Base-by-base conservation (phyloP, 1,284 basidiomycete species). In the Afroboletus lepidellus region DNA sequence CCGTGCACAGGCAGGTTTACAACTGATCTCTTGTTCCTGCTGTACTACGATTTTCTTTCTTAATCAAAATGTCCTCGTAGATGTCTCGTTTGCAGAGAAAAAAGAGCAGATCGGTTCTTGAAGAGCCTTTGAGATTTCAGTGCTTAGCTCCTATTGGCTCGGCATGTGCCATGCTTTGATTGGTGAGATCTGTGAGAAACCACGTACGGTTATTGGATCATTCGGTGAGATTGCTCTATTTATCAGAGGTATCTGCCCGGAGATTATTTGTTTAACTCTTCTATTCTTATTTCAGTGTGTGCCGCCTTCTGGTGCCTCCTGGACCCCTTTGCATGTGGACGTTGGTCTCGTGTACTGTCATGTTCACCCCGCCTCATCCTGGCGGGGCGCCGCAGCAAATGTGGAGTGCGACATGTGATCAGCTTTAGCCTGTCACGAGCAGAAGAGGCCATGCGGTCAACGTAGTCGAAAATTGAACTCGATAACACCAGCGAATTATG, bases 1-100 rank as follows among this genome's bases (percentile, higher is more conserved):
- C 48, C 54, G 61, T 59, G 60, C 57, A 58, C 64, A 70, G 69
- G 69, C 65, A 71, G 69, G 65, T 67, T 71, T 57, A 63, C 48
- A 51, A 48, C 51, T 33, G 54, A 65, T 53, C 67, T 62, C 54
- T 57, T 56, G 57, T 56, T 55, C 56, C 55, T 62, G 64, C 60
- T 68, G 65, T 71, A 66, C 52, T 57, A 61, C 55, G 58, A 57
- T 44, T 47, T 63, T 53, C 36, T 55, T 39, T 55, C 59, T 69
- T 53, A 62, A 67, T 65, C 52, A 66, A 67, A 59, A 53, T 57
- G 53, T 55, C 53, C 48, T 41, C 51, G 65, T 71, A 71, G 69
- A 67, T 71, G 58, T 57, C 53, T 52, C 45, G 46, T 64, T 46
- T 56, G 48, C 54, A 48, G 42, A 56, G 43, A 55, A 67, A n/a